phyloP scores from a whole-genome alignment of 148 eudicot species.

The Amaranthus palmeri region DNA sequence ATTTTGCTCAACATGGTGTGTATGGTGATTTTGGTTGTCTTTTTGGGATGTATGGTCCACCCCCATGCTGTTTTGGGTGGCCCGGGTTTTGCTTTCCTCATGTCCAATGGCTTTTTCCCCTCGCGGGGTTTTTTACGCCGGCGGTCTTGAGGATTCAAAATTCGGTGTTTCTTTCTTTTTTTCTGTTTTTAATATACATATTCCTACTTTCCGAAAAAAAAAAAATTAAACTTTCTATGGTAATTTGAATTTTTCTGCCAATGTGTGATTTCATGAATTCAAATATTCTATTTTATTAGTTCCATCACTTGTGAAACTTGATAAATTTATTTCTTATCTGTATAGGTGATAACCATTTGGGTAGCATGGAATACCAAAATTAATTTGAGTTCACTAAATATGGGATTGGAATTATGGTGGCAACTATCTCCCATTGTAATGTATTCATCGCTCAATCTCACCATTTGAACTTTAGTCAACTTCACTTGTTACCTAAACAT shows the following conservation, averaged over 20 bases:
- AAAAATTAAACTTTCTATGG: background rate
- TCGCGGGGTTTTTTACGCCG: too few species aligned
- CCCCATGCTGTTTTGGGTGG: too few species aligned
- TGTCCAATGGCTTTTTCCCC: too few species aligned
- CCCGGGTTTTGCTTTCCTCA: too few species aligned
- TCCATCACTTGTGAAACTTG: background rate
- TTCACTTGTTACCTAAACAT: background rate
- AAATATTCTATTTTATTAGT: background rate
- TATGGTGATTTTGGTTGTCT: too few species aligned
- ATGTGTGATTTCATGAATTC: background rate
- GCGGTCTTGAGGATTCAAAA: too few species aligned
- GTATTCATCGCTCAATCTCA: constrained; percentile 7
- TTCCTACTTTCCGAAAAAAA: background rate
- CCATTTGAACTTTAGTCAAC: constrained; percentile 6
- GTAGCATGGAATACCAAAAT: constrained; percentile 1
- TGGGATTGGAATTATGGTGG: constrained; percentile 12
- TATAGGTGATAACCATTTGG: constrained; percentile 13
- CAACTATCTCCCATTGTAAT: background rate
- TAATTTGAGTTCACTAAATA: background rate
- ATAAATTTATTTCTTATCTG: background rate
- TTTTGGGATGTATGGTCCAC: too few species aligned
- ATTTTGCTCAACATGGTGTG: too few species aligned
- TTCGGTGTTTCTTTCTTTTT: too few species aligned
- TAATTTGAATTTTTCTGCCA: background rate
- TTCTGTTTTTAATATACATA: too few species aligned